Evolutionary conservation across 306 rosid species (phyloP).

Genomic region (Arachis stenosperma): DNA sequence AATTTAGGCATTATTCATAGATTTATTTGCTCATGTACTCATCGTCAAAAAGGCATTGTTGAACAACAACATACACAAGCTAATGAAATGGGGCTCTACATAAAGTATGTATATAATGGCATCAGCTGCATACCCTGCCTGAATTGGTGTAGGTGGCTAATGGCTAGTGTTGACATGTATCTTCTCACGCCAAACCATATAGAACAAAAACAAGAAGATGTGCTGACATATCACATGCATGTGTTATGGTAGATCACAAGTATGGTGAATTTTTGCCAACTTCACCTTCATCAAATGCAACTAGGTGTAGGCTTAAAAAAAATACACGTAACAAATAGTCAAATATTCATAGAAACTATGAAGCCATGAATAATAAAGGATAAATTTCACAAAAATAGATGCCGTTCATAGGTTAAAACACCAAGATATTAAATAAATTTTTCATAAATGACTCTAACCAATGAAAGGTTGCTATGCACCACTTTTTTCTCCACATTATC

Average conservation of each 20-base stretch:
- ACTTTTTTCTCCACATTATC: background rate
- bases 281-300: background rate
- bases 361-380: background rate
- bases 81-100: no score
- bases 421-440: background rate
- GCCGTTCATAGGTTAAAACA: background rate
- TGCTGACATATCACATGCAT: background rate
- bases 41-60: no score
- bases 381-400: background rate
- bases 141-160: no score
- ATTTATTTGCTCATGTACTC: no score
- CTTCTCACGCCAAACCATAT: background rate
- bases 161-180: background rate
- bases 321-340: background rate
- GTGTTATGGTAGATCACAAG: background rate
- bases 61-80: no score
- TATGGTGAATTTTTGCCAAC: background rate
- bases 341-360: background rate
- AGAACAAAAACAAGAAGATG: background rate
- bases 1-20: no score
- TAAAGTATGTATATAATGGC: no score
- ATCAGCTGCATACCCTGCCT: no score
- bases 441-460: background rate
- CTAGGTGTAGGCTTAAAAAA: constrained; percentile 2
- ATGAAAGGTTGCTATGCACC: background rate